Evolutionary conservation across 441 rosid genomes (phyloP), one percentile per base, ranked within the genome.

Genomic region (Gossypium trilobum): DNA sequence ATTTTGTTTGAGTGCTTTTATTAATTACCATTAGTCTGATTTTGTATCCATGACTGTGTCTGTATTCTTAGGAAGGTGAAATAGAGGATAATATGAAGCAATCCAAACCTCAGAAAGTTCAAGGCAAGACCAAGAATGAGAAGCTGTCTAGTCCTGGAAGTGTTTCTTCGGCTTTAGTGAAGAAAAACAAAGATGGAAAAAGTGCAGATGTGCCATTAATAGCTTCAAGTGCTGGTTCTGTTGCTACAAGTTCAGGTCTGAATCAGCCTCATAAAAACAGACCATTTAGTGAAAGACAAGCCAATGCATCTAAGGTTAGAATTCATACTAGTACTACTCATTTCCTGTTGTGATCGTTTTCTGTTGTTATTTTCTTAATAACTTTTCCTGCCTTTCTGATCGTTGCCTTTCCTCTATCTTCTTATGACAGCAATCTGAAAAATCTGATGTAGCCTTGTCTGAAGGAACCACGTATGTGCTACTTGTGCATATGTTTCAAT

Each of bases 161-260:
- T 81, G 70, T 52, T 73, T 71, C 88, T 68, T 78, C 85, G 10
- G 76, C 80, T 58, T 86, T 74, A 31, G 39, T 73, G 69, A 87
- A 84, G 84, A 87, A 79, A 77, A 78, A 74, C 71, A 86, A 79
- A 73, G 88, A 85, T 73, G 87, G 74, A 46, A 83, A 82, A 65
- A 78, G 67, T 80, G 74, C 62, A 19, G 87, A 79, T 75, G 83
- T 62, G 11, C 56, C 67, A 20, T 61, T 74, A 16, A 73, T 75
- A 66, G 75, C 76, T 68, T 72, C 90, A 48, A 89, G 87, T 77
- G 91, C 87, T 80, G 95, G 89, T 75, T 75, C 85, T 68, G 78
- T 54, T 83, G 73, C 74, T 79, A 61, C 71, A 27, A 68, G 59
- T 85, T 76, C 84, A 62, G 74, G 60, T 13, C 57, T 79, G 63